phyloP scores from a whole-genome alignment of 768 basidiomycete species.

The Floccularia luteovirens region DNA sequence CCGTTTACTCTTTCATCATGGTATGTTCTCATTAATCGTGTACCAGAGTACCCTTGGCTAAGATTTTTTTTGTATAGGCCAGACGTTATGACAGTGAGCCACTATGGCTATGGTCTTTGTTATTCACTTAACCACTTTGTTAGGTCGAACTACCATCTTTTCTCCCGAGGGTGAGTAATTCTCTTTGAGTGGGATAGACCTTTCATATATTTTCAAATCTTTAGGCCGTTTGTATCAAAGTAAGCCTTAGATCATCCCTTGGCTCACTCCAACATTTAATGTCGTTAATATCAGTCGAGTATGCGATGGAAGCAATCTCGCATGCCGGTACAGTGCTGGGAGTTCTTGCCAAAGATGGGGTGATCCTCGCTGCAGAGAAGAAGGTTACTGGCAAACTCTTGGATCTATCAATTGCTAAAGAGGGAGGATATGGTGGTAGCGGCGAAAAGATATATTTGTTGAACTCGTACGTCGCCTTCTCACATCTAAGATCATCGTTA shows the following conservation, averaged over 20 bases:
- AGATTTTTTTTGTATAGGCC: slow-evolving; percentile 39
- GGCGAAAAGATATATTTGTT: slow-evolving; percentile 97
- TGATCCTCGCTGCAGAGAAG: slow-evolving; percentile 92
- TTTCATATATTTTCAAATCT: too few species aligned
- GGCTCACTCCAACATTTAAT: slow-evolving; percentile 1
- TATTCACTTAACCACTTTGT: slow-evolving; percentile 16
- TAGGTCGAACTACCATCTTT: slow-evolving; percentile 96
- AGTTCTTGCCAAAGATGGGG: slow-evolving; percentile 83
- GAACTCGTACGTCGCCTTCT: slow-evolving; percentile 59
- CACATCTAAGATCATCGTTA: slow-evolving; percentile 1
- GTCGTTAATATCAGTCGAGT: slow-evolving; percentile 64
- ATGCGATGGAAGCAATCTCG: slow-evolving; percentile 99
- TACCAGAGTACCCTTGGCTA: slow-evolving; percentile 1
- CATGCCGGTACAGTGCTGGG: slow-evolving; percentile 93
- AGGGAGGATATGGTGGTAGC: slow-evolving; percentile 88
- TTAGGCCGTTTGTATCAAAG: slow-evolving; percentile 95
- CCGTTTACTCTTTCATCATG: slow-evolving; percentile 31
- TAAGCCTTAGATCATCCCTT: slow-evolving; percentile 30
- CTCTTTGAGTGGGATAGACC: too few species aligned
- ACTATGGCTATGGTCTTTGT: slow-evolving; percentile 5
- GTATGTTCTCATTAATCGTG: slow-evolving; percentile 24
- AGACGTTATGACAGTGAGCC: slow-evolving; percentile 91
- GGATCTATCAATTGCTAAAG: slow-evolving; percentile 80
- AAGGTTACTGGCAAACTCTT: slow-evolving; percentile 97
- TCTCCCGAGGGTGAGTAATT: slow-evolving; percentile 80